phyloP scores from a whole-genome alignment of 768 basidiomycete genomes.

The Boletus speciosus region DNA sequence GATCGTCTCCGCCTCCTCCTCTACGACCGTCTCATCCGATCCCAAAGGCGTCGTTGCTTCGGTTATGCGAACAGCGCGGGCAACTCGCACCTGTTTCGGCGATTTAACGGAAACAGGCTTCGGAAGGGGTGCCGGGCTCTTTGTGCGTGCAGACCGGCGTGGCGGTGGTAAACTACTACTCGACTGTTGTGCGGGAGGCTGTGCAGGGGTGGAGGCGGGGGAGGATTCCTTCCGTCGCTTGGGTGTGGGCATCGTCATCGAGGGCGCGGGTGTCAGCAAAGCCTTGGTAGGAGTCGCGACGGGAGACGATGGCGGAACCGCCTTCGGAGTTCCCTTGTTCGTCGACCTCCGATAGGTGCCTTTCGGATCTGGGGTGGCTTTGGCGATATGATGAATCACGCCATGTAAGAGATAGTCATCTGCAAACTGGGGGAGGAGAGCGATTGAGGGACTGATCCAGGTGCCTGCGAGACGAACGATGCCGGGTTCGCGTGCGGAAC shows the following conservation, averaged over 20 bases:
- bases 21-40: slow-evolving; percentile 63
- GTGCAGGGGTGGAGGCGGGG: slow-evolving; percentile 26
- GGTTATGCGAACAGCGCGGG: slow-evolving; percentile 20
- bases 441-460: slow-evolving; percentile 72
- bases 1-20: slow-evolving; percentile 57
- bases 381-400: slow-evolving; percentile 62
- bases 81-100: slow-evolving; percentile 25
- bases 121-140: slow-evolving; percentile 36
- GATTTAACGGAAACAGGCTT: slow-evolving; percentile 34
- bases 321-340: slow-evolving; percentile 29
- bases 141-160: slow-evolving; percentile 41
- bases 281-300: slow-evolving; percentile 21
- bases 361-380: slow-evolving; percentile 73
- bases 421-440: slow-evolving; percentile 55
- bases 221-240: slow-evolving; percentile 70
- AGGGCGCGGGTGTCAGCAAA: slow-evolving; percentile 33
- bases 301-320: slow-evolving; percentile 27
- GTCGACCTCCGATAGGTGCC: slow-evolving; percentile 74
- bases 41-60: slow-evolving; percentile 46
- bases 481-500: slow-evolving; percentile 53
- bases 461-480: slow-evolving; percentile 83
- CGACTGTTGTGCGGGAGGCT: slow-evolving; percentile 13
- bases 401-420: slow-evolving; percentile 58
- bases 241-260: slow-evolving; percentile 42
- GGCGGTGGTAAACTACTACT: slow-evolving; percentile 37